Conservation (phyloP, 2,329 filamentous ascomycete species). For the Hirsutella thompsonii region DNA sequence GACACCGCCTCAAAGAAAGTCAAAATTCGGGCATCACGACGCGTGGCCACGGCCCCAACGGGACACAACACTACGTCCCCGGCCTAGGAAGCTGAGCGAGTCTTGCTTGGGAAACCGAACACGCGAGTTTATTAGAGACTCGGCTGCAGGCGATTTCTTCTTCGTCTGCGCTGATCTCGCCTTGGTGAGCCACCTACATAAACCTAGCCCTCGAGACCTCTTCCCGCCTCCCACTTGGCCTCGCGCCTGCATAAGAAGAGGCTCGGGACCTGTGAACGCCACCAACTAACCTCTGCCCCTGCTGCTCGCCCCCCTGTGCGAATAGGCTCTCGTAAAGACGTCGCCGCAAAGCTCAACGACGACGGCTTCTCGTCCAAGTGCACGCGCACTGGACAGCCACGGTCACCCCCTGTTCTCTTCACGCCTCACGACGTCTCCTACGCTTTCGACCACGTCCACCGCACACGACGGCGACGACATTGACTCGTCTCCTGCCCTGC, state of each 20-base stretch:
- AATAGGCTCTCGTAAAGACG: slow-evolving; percentile 36
- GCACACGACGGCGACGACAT: slow-evolving; percentile 38
- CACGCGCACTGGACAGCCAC: slow-evolving; percentile 45
- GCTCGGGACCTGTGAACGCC: not conserved
- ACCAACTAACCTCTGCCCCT: slow-evolving; percentile 12
- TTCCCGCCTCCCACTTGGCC: not conserved
- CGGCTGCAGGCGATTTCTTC: slow-evolving; percentile 44
- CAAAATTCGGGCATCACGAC: slow-evolving; percentile 16
- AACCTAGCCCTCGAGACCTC: not conserved
- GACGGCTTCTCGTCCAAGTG: slow-evolving; percentile 42
- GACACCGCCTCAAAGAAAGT: not conserved
- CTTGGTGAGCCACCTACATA: slow-evolving; percentile 26
- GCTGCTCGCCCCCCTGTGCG: not conserved
- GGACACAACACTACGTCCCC: not conserved
- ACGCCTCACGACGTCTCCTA: slow-evolving; percentile 37
- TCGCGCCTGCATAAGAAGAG: not conserved
- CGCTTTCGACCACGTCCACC: slow-evolving; percentile 49
- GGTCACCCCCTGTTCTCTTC: slow-evolving; percentile 22
- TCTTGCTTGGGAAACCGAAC: slow-evolving; percentile 6
- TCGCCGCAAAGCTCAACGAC: slow-evolving; percentile 34
- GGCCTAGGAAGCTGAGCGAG: too few relatives aligned
- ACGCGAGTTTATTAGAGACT: slow-evolving; percentile 28
- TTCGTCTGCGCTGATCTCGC: slow-evolving; percentile 53
- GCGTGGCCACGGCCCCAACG: slow-evolving; percentile 8
- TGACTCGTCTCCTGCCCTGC: slow-evolving; percentile 44